Evolutionary conservation across 305 asterid species (phyloP).

Genomic region (Fraxinus angustifolia): DNA sequence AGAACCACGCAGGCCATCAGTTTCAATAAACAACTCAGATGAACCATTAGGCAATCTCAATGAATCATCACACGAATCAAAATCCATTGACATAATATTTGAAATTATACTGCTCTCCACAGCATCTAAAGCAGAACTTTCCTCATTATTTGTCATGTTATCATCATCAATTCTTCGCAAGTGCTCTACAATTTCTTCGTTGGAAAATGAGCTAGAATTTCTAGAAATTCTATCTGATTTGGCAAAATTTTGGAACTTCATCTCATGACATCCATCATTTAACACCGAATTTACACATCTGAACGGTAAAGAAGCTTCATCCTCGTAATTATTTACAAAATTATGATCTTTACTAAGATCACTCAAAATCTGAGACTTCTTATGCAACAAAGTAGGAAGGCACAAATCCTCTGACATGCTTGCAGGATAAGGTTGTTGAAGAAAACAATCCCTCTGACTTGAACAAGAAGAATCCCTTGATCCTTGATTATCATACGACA

Average conservation of each 20-base stretch:
- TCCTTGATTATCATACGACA: conserved; percentile 36
- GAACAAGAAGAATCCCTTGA: conserved; percentile 39
- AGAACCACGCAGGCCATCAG: conserved; percentile 54
- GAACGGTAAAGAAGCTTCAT: conserved; percentile 53
- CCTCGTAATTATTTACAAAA: conserved; percentile 52
- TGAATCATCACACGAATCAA: conserved; percentile 69
- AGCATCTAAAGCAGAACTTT: conserved; percentile 52
- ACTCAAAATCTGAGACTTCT: conserved; percentile 40
- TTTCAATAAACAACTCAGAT: conserved; percentile 52
- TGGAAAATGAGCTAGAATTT: conserved; percentile 77
- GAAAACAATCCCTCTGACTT: conserved; percentile 32
- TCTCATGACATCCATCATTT: conserved; percentile 60
- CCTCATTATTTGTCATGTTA: conserved; percentile 42
- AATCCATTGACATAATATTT: conserved; percentile 75
- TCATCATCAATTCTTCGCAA: conserved; percentile 73
- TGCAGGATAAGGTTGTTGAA: conserved; percentile 41
- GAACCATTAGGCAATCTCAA: conserved; percentile 44
- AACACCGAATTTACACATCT: conserved; percentile 56
- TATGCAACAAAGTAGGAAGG: conserved; percentile 35
- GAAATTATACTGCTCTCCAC: conserved; percentile 74
- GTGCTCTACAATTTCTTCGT: conserved; percentile 94
- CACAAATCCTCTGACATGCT: conserved; percentile 43
- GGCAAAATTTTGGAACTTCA: conserved; percentile 73
- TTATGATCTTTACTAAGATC: conserved; percentile 38
- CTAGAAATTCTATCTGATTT: conserved; percentile 79